phyloP scores from a whole-genome alignment of 1,139 yeast species.

The Nakaseomyces bracarensis region DNA sequence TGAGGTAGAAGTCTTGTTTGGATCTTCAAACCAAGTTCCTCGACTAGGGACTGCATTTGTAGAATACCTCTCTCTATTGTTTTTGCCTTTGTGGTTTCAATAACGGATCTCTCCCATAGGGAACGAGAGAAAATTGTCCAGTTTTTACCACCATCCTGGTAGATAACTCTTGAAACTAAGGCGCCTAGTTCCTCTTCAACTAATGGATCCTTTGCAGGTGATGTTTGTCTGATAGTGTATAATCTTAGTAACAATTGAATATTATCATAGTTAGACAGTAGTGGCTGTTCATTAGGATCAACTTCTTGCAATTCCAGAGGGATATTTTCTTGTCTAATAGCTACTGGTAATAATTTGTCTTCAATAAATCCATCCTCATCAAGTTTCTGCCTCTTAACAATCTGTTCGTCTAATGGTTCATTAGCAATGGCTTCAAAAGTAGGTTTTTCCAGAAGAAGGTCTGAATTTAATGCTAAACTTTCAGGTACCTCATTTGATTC shows the following conservation, averaged over 20 bases:
- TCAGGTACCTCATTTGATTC: slow-evolving; percentile 37
- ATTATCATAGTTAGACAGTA: slow-evolving; percentile 59
- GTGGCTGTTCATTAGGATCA: slow-evolving; percentile 81
- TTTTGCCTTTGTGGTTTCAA: slow-evolving; percentile 73
- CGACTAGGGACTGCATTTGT: slow-evolving; percentile 88
- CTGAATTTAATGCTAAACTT: slow-evolving; percentile 61
- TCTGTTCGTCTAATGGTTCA: slow-evolving; percentile 36
- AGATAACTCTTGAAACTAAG: slow-evolving; percentile 61
- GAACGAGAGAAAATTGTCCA: slow-evolving; percentile 81
- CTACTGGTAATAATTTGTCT: slow-evolving; percentile 49
- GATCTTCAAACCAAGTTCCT: slow-evolving; percentile 72
- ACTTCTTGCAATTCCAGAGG: slow-evolving; percentile 47
- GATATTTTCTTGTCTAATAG: slow-evolving; percentile 50
- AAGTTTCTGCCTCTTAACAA: slow-evolving; percentile 33
- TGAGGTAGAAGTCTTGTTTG: slow-evolving; percentile 54
- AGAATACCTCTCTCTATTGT: slow-evolving; percentile 91
- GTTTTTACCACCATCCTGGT: slow-evolving; percentile 33
- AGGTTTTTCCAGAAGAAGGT: slow-evolving; percentile 70
- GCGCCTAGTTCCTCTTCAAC: slow-evolving; percentile 80
- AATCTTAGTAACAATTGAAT: slow-evolving; percentile 64
- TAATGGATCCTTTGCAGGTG: slow-evolving; percentile 63
- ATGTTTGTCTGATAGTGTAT: slow-evolving; percentile 54
- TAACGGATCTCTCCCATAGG: slow-evolving; percentile 79
- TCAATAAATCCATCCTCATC: slow-evolving; percentile 30
- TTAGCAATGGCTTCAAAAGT: slow-evolving; percentile 54